phyloP scores from a whole-genome alignment of 2,329 filamentous ascomycete species.

The Chaetomium sp. region DNA sequence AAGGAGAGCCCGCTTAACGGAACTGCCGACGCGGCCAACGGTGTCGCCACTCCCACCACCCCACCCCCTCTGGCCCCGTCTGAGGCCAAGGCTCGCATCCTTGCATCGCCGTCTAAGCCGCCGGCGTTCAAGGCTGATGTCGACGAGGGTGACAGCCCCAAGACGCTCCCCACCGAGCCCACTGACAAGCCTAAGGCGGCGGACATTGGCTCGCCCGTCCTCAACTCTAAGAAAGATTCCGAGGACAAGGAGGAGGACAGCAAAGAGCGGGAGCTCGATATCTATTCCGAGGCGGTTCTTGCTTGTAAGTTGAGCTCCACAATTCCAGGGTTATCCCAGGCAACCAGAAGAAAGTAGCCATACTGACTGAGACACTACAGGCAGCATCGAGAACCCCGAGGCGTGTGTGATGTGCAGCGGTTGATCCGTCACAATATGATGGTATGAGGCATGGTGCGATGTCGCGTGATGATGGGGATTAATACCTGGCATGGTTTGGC shows the following conservation, averaged over 20 bases:
- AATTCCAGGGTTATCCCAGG: not conserved
- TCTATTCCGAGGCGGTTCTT: constrained; percentile 88
- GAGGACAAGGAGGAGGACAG: constrained; percentile 69
- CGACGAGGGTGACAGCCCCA: constrained; percentile 72
- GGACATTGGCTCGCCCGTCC: constrained; percentile 53
- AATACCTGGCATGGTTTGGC: constrained; percentile 9
- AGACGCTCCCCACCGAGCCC: constrained; percentile 68
- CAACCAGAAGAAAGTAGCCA: not conserved
- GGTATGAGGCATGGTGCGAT: constrained; percentile 9
- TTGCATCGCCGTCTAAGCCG: constrained; percentile 54
- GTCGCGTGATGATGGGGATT: constrained; percentile 12
- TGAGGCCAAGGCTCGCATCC: constrained; percentile 36
- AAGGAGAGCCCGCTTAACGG: constrained; percentile 39
- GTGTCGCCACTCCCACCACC: constrained; percentile 63
- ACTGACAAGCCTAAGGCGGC: constrained; percentile 55
- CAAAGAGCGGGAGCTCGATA: constrained; percentile 76
- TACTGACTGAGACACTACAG: constrained; percentile 32
- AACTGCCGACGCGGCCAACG: constrained; percentile 37
- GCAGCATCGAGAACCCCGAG: constrained; percentile 96
- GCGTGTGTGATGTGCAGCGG: constrained; percentile 96
- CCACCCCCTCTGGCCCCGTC: constrained; percentile 48
- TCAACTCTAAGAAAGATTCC: constrained; percentile 43
- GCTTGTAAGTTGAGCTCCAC: constrained; percentile 58
- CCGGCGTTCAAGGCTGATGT: constrained; percentile 70
- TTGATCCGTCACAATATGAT: constrained; percentile 37